Conservation (phyloP, 176 grass and related monocot species). For the Aegilops speltoides region DNA sequence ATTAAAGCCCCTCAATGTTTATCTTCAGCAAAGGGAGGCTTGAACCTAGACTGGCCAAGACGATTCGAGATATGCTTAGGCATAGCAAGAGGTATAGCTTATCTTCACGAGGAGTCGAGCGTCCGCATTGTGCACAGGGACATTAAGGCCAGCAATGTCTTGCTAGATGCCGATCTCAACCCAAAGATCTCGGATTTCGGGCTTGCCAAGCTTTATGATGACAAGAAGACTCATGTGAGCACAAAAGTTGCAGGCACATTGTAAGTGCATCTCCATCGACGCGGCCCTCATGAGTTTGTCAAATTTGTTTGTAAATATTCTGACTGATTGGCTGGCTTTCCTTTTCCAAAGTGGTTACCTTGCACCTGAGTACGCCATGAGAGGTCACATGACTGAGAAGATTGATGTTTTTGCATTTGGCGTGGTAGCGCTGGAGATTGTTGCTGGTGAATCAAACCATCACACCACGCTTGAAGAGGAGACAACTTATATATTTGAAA, state of each 20-base stretch:
- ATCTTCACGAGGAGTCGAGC: constrained; percentile 68
- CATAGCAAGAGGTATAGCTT: constrained; percentile 62
- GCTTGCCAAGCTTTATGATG: constrained; percentile 75
- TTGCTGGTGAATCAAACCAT: constrained; percentile 41
- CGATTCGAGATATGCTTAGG: constrained; percentile 72
- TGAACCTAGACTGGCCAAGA: constrained; percentile 49
- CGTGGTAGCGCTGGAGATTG: constrained; percentile 39
- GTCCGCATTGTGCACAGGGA: constrained; percentile 71
- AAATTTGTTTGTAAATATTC: not conserved
- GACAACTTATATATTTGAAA: constrained; percentile 38
- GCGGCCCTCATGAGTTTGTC: not conserved
- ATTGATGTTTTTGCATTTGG: constrained; percentile 59
- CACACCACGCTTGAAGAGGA: constrained; percentile 24
- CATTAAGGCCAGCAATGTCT: constrained; percentile 71
- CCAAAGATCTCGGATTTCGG: constrained; percentile 82
- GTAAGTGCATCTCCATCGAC: constrained; percentile 36
- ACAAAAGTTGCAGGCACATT: constrained; percentile 80
- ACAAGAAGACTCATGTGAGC: constrained; percentile 66
- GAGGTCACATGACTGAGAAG: constrained; percentile 69
- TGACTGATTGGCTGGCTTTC: not conserved
- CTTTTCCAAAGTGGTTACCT: constrained; percentile 60
- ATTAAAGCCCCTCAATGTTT: not conserved
- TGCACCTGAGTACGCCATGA: constrained; percentile 70
- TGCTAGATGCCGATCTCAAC: constrained; percentile 57
- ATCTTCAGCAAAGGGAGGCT: constrained; percentile 41